These are phyloP conservation scores for Mortierella sp. DNA, from an alignment of 371 early-diverging fungal species.

Conservation along the genomic window DNA sequence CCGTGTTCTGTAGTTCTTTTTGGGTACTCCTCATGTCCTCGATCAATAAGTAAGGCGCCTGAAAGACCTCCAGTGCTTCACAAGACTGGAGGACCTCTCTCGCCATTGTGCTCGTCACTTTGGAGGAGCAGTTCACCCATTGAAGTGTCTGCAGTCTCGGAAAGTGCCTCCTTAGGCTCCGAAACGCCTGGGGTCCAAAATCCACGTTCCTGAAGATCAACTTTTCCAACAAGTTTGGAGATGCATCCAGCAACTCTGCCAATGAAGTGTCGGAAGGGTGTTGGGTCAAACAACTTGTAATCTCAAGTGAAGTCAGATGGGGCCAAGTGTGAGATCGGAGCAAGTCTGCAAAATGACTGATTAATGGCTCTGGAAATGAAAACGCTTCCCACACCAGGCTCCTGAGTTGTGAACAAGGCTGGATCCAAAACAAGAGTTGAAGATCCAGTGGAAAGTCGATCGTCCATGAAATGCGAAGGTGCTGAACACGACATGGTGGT, in stretches of 20 bases:
- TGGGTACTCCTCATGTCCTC: slow-evolving; percentile 5
- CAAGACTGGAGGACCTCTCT: slow-evolving; percentile 15
- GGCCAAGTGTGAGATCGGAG: slow-evolving; percentile 8
- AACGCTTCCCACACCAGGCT: slow-evolving; percentile 24
- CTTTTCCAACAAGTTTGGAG: slow-evolving; percentile 5
- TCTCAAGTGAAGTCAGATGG: slow-evolving; percentile 16
- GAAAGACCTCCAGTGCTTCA: slow-evolving; percentile 8
- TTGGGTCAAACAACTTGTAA: slow-evolving; percentile 12
- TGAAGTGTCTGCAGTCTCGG: slow-evolving; percentile 6
- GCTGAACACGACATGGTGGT: neutral
- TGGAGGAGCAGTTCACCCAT: slow-evolving; percentile 14
- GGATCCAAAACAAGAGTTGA: slow-evolving; percentile 27
- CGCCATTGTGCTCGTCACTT: slow-evolving; percentile 26
- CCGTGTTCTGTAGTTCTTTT: neutral
- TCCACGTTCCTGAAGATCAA: slow-evolving; percentile 20
- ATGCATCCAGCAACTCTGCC: slow-evolving; percentile 13
- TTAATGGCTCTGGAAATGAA: slow-evolving; percentile 9
- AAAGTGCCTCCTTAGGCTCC: slow-evolving; percentile 18
- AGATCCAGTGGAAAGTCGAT: slow-evolving; percentile 11
- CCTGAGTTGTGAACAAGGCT: slow-evolving; percentile 17
- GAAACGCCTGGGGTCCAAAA: slow-evolving; percentile 23
- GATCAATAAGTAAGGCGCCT: slow-evolving; percentile 20
- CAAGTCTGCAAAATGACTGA: slow-evolving; percentile 1
- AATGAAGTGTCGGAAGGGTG: slow-evolving; percentile 15
- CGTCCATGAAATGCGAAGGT: slow-evolving; percentile 25